Conservation (phyloP, 2,329 filamentous ascomycete species). For the Thielaviopsis punctulata region DNA sequence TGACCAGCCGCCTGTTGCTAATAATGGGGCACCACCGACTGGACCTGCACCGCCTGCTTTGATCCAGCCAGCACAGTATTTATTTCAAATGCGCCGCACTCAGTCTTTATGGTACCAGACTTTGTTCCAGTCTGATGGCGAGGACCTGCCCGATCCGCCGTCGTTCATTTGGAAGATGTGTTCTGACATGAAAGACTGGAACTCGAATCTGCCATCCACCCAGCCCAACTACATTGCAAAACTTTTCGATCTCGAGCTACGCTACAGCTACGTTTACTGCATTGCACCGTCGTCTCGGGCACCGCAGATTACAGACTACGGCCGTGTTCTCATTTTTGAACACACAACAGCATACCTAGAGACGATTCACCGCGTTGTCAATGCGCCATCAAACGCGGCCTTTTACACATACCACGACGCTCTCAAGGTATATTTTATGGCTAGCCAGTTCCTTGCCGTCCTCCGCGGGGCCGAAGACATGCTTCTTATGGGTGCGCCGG, state of each 20-base stretch:
- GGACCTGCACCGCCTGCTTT: constrained; percentile 26
- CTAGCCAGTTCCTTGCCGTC: constrained; percentile 44
- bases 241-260: constrained; percentile 71
- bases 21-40: constrained; percentile 25
- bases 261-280: constrained; percentile 84
- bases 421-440: constrained; percentile 63
- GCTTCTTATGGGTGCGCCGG: constrained; percentile 30
- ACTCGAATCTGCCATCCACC: constrained; percentile 51
- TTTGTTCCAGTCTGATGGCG: constrained; percentile 62
- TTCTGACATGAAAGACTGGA: constrained; percentile 64
- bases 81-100: constrained; percentile 69
- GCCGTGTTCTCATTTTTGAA: constrained; percentile 69
- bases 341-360: constrained; percentile 69
- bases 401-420: constrained; percentile 81
- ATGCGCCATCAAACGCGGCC: constrained; percentile 38
- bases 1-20: constrained; percentile 12
- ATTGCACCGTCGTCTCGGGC: constrained; percentile 64
- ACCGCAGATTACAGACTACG: constrained; percentile 57
- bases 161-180: constrained; percentile 62
- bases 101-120: constrained; percentile 84
- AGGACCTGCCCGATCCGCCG: constrained; percentile 49
- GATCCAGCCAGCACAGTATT: constrained; percentile 50
- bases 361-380: constrained; percentile 51
- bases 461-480: constrained; percentile 39
- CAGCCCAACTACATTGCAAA: constrained; percentile 49